phyloP scores from a whole-genome alignment of 257 asterid species.

The Gentiana macrophylla region DNA sequence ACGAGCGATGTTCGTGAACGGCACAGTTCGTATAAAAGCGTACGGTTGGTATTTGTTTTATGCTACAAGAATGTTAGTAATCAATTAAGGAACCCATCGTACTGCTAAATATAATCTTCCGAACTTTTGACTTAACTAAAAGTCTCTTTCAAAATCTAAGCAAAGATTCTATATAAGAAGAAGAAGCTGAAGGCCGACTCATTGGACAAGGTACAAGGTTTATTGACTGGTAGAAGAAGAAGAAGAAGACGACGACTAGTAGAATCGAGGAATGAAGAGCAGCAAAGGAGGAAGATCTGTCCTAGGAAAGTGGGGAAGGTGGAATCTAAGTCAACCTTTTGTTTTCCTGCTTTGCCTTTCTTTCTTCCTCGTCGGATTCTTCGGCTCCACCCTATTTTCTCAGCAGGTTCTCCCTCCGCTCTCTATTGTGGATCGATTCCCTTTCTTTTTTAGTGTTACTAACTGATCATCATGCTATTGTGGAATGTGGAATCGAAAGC shows the following conservation, averaged over 20 bases:
- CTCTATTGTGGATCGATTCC: neutral
- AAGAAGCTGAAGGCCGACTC: neutral
- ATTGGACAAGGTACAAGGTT: neutral
- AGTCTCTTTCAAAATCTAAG: neutral
- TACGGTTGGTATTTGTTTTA: too few relatives aligned
- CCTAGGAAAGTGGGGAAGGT: conserved; percentile 32
- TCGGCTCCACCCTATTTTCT: conserved; percentile 62
- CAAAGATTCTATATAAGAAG: neutral
- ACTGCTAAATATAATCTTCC: too few relatives aligned
- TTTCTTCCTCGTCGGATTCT: conserved; percentile 77
- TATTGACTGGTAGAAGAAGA: too few relatives aligned
- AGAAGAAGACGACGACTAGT: neutral
- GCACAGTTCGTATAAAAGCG: too few relatives aligned
- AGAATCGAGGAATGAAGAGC: conserved; percentile 20
- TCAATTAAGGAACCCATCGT: too few relatives aligned
- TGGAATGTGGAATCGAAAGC: neutral
- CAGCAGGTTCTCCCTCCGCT: conserved; percentile 38
- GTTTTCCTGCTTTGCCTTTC: conserved; percentile 63
- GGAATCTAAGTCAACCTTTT: conserved; percentile 42
- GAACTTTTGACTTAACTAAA: neutral
- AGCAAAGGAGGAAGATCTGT: conserved; percentile 39
- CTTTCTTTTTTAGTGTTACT: neutral
- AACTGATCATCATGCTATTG: neutral
- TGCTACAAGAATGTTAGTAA: too few relatives aligned
- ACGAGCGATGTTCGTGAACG: too few relatives aligned